Evolutionary conservation across 768 basidiomycete genomes (phyloP).

Genomic region (Rhodocollybia butyracea): DNA sequence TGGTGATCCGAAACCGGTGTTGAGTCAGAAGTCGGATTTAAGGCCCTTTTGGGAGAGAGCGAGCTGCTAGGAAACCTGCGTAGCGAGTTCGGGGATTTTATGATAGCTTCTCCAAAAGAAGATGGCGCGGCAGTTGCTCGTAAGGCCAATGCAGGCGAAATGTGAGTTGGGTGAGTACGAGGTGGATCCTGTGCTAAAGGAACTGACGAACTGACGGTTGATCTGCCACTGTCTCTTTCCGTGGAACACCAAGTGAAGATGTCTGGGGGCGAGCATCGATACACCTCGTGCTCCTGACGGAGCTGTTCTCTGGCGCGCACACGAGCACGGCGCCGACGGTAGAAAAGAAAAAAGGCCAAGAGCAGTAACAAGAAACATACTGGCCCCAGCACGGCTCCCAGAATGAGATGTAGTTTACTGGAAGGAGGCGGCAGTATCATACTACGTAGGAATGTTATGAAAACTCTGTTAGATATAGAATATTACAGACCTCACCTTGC

Average conservation of each 20-base stretch:
- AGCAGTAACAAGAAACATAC: not conserved
- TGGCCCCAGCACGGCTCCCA: not conserved
- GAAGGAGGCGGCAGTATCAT: not conserved
- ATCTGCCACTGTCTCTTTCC: not conserved
- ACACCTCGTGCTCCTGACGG: not conserved
- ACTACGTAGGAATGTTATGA: not conserved
- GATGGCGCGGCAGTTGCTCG: not conserved
- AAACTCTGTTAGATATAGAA: not conserved
- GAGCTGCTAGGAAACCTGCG: not conserved
- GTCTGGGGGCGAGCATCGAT: not conserved
- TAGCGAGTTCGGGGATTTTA: not conserved
- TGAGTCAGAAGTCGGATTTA: not conserved
- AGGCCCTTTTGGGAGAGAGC: not conserved
- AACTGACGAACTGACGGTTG: not conserved
- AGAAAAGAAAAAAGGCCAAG: not conserved
- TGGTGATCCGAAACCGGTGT: not conserved
- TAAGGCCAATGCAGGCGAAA: not conserved
- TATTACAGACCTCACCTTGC: not conserved
- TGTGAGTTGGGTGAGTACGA: not conserved
- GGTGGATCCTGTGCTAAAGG: not conserved
- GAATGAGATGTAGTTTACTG: not conserved
- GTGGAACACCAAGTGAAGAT: not conserved
- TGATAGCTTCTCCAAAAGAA: not conserved
- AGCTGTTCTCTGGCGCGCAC: not conserved
- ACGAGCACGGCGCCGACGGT: not conserved